Evolutionary conservation across 805 yeast species (phyloP).

Genomic region (Candida mattraensis): DNA sequence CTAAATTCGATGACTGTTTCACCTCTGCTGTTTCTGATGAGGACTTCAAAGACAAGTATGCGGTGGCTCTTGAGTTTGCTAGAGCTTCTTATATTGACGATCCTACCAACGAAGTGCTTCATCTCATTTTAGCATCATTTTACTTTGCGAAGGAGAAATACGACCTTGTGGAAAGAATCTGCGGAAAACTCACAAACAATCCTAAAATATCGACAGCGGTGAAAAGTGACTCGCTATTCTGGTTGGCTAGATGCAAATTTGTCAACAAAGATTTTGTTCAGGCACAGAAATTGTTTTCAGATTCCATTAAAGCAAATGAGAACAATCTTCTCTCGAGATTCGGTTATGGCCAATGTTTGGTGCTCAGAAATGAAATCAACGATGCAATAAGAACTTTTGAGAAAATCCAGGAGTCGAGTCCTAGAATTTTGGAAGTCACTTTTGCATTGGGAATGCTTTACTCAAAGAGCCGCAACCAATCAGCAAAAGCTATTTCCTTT

Average conservation of each 20-base stretch:
- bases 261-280: conserved; percentile 57
- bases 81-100: conserved; percentile 40
- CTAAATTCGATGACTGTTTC: conserved; percentile 64
- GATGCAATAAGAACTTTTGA: conserved; percentile 89
- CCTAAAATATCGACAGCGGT: conserved; percentile 41
- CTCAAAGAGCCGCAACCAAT: conserved; percentile 41
- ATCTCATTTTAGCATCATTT: conserved; percentile 66
- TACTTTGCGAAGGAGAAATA: conserved; percentile 68
- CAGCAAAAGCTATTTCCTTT: conserved; percentile 55
- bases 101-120: conserved; percentile 57
- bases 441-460: conserved; percentile 77
- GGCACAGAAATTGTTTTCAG: conserved; percentile 72
- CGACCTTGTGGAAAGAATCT: conserved; percentile 55
- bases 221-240: conserved; percentile 66
- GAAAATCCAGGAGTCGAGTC: conserved; percentile 60
- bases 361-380: conserved; percentile 67
- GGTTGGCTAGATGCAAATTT: conserved; percentile 83
- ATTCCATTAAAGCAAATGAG: conserved; percentile 65
- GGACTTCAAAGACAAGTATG: conserved; percentile 61
- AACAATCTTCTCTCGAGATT: conserved; percentile 67
- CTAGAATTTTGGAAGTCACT: conserved; percentile 70
- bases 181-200: conserved; percentile 47
- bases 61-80: conserved; percentile 53
- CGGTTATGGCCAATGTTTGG: conserved; percentile 85
- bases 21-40: conserved; percentile 55